phyloP scores from a whole-genome alignment of 2,329 filamentous ascomycete species.

The Aspergillus fumigatus region DNA sequence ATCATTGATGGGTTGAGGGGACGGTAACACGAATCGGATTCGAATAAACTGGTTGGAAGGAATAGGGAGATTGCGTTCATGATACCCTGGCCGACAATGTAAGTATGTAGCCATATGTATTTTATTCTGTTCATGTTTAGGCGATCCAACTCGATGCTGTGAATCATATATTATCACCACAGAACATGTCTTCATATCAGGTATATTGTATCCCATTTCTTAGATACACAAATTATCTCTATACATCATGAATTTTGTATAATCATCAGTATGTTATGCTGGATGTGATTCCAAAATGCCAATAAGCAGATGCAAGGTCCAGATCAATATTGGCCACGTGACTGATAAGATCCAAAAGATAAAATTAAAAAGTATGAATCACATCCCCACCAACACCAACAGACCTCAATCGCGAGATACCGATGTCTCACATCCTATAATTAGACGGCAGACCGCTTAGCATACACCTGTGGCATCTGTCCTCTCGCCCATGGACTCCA shows the following conservation, averaged over 20 bases:
- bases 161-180: neutral
- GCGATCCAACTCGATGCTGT: neutral
- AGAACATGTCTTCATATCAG: neutral
- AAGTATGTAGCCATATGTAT: neutral
- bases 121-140: neutral
- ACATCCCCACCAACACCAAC: neutral
- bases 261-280: neutral
- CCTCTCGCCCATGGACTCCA: conserved; percentile 13
- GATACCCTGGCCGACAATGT: neutral
- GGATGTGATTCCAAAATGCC: too few relatives aligned
- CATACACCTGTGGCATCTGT: neutral
- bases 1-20: conserved; percentile 39
- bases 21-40: conserved; percentile 10
- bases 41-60: neutral
- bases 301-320: neutral
- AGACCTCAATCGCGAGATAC: neutral
- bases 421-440: neutral
- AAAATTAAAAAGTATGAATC: neutral
- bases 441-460: neutral
- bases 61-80: neutral
- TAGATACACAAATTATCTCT: neutral
- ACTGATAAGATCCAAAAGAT: conserved; percentile 15
- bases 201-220: neutral
- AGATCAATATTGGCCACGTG: conserved; percentile 16
- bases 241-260: neutral